Evolutionary conservation across 371 early-diverging fungal genomes (phyloP).

Genomic region (Entomophthora muscae): DNA sequence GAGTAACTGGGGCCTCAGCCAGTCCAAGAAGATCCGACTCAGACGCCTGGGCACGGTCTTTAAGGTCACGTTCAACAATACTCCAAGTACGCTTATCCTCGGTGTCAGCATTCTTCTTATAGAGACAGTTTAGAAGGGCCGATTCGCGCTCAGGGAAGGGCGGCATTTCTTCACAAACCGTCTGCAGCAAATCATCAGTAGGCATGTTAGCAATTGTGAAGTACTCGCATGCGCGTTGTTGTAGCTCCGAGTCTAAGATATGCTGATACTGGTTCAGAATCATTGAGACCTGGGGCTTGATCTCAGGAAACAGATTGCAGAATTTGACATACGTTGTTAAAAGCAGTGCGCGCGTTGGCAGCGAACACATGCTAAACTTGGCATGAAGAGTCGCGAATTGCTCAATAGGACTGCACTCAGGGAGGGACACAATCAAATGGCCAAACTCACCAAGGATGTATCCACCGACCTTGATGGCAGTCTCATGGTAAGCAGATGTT

Average conservation of each 20-base stretch:
- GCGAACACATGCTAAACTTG: constrained; percentile 64
- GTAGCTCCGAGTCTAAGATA: constrained; percentile 83
- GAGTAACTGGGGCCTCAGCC: not conserved
- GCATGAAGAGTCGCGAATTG: constrained; percentile 84
- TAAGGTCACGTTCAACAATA: constrained; percentile 79
- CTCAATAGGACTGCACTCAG: constrained; percentile 69
- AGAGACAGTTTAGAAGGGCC: constrained; percentile 56
- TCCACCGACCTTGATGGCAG: constrained; percentile 81
- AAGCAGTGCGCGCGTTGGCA: constrained; percentile 61
- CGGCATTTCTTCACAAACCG: constrained; percentile 93
- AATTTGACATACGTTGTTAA: constrained; percentile 89
- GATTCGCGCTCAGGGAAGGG: constrained; percentile 89
- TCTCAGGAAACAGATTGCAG: constrained; percentile 89
- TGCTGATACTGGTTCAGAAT: constrained; percentile 73
- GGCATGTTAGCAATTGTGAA: constrained; percentile 63
- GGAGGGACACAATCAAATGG: constrained; percentile 73
- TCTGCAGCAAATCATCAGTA: constrained; percentile 71
- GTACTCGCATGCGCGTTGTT: constrained; percentile 94
- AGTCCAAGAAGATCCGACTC: constrained; percentile 8
- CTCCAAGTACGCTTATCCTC: constrained; percentile 92
- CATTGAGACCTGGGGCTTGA: constrained; percentile 64
- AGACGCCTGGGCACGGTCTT: constrained; percentile 13
- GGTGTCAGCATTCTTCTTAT: constrained; percentile 69
- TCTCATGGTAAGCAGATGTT: constrained; percentile 81
- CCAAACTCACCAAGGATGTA: constrained; percentile 95